Evolutionary conservation across 1,139 yeast species (phyloP), one percentile per base, ranked within the genome.

Genomic region (Saccharomyces hybrid): DNA sequence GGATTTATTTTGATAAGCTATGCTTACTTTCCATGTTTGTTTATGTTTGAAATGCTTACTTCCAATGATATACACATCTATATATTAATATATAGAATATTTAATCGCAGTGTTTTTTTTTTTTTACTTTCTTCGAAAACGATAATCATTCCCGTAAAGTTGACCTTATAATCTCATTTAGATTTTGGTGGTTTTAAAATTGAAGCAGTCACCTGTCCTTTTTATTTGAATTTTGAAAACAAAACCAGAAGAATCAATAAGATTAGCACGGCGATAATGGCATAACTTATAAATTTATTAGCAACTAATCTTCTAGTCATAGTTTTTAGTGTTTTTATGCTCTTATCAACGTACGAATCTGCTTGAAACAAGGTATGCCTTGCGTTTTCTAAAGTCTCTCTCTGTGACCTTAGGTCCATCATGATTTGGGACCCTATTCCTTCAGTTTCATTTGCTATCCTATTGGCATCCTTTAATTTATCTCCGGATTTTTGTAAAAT

Each of bases 271-370:
- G 88, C 96, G 57, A 95, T 93, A 56, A 93, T 93, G n/a, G 96
- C 96, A 65, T 90, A 89, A 56, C 96, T 90, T 58, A 93, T 88
- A 63, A 91, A 79, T 71, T 90, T 86, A 72, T 93, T 93, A 4
- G 98, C 95, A n/a, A 95, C 91, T 77, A 93, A 79, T 65, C 99
- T 76, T 71, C 98, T 79, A 31, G 97, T 86, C 99, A 93, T 93
- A 23, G 89, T 80, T 65, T 89, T 84, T 65, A 93, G 75, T 0
- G 99, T 95, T 57, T 87, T 81, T 57, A 95, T 81, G 54, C 95
- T 85, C 68, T 86, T 84, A 71, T 93, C 99, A 52, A 93, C 96
- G 65, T 91, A 90, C 1, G 87, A 83, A 67, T 95, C 98, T 0
- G 99, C 98, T 59, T 90, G 93, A 72, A 81, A 79, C 52, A 93